A percentile compares a stretch with the other conserved stretches of the same genome.
Conservation (phyloP, 495 filamentous ascomycete species). For the Podospora anserina region DNA sequence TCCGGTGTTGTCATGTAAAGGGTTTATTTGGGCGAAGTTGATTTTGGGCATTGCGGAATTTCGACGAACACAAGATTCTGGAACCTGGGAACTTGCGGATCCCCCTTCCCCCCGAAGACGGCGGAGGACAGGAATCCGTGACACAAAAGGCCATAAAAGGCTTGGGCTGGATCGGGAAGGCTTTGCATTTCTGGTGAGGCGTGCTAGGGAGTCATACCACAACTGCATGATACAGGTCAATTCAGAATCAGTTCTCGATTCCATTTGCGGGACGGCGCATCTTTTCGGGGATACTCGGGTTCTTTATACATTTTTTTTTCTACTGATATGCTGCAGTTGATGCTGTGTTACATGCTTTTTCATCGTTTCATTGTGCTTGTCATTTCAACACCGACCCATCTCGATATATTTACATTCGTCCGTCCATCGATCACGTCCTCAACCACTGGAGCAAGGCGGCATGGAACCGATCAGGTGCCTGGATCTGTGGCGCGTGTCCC, state of each 20-base stretch:
- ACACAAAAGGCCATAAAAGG: slow-evolving; percentile 23
- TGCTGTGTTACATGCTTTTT: background rate
- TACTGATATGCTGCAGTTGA: background rate
- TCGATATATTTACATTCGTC: background rate
- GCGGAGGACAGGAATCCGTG: slow-evolving; percentile 21
- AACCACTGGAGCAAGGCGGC: slow-evolving; percentile 38
- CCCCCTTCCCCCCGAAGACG: slow-evolving; percentile 25
- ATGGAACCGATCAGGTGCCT: slow-evolving; percentile 38
- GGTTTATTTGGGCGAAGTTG: slow-evolving; percentile 22
- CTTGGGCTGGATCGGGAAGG: slow-evolving; percentile 34
- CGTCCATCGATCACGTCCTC: slow-evolving; percentile 3
- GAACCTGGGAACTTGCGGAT: slow-evolving; percentile 19
- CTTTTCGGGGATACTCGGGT: background rate
- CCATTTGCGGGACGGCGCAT: slow-evolving; percentile 1
- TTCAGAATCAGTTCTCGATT: slow-evolving; percentile 39
- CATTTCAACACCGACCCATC: background rate
- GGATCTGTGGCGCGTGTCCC: slow-evolving; percentile 48
- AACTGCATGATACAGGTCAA: slow-evolving; percentile 39
- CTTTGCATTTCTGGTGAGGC: slow-evolving; percentile 40
- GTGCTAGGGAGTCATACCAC: slow-evolving; percentile 41
- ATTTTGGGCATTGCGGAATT: slow-evolving; percentile 26
- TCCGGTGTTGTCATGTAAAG: slow-evolving; percentile 99
- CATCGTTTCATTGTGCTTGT: background rate
- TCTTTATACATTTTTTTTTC: slow-evolving; percentile 1
- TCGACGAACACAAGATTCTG: slow-evolving; percentile 33